Evolutionary conservation across 2,329 filamentous ascomycete species (phyloP).

Genomic region (Colletotrichum coccodes): DNA sequence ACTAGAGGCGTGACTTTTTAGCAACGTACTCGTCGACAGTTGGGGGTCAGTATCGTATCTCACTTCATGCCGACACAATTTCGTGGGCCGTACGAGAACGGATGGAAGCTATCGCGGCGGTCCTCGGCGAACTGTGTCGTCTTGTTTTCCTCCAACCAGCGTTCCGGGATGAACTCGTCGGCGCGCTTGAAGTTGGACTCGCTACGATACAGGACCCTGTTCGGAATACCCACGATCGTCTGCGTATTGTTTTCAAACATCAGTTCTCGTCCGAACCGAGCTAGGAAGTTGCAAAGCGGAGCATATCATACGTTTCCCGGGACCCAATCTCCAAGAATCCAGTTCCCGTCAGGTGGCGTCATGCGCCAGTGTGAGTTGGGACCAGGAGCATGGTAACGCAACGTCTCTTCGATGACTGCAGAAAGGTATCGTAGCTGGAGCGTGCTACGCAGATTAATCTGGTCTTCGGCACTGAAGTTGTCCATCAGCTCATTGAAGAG

Average conservation of each 20-base stretch:
- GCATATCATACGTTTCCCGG: background rate
- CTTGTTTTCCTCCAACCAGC: background rate
- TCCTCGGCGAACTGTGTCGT: background rate
- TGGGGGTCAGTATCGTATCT: too few species aligned
- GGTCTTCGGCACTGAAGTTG: background rate
- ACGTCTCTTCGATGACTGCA: background rate
- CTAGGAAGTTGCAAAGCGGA: background rate
- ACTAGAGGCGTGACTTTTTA: background rate
- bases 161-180: background rate
- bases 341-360: background rate
- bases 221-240: background rate
- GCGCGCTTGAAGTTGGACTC: background rate
- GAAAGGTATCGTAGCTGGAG: background rate
- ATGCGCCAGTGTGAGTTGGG: background rate
- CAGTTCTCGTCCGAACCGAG: background rate
- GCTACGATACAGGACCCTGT: background rate
- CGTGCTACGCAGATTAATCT: background rate
- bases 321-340: background rate
- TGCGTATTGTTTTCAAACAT: background rate
- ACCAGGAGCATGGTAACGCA: background rate
- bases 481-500: background rate
- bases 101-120: background rate
- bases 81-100: background rate
- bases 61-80: background rate
- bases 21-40: too few species aligned